Evolutionary conservation across 495 filamentous ascomycete species (phyloP), one percentile per base, ranked within the genome.

Genomic region (Penicillium cosmopolitanum): DNA sequence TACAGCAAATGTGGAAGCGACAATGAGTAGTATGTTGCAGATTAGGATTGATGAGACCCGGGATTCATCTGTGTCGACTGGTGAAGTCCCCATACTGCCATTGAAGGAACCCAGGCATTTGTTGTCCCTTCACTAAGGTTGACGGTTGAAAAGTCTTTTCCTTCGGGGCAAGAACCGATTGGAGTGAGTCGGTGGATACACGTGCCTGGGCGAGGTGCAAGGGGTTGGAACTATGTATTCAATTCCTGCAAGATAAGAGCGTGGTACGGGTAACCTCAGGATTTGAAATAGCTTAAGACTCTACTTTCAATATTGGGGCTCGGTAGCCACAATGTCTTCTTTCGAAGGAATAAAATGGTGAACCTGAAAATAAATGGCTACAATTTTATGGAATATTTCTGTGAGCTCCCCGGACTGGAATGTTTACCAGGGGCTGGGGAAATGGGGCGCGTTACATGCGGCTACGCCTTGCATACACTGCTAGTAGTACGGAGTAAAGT

Each of bases 11-110:
- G 51, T 35, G 31, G 53, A 42, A 15, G 28, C 19, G 7, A 43
- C 21, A 51, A 61, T 51, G 5, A 61, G 43, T 10, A 61, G 51
- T 4, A 54, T 47, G 51, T 57, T 61, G 47, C 58, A 61, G n/a
- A 57, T 36, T 16, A 57, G 50, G 23, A 58, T 58, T 25, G 18
- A 18, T 0, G 56, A 10, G 16, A 58, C 56, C 66, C 15, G 46
- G 18, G 43, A 19, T 56, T 48, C 31, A 34, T 56, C 15, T 5
- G 42, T 9, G 42, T 44, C 42, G 15, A 16, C 50, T 16, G 42
- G 42, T 44, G 42, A 16, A 16, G 42, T 44, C 15, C 10, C 36
- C 42, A 44, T 44, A 13, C 8, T 44, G 5, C n/a, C 42, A n/a
- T 44, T 18, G 42, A 44, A 16, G 16, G 5, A 19, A 16, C 6